Evolutionary conservation across 495 filamentous ascomycete species (phyloP).

Genomic region (Margaritispora aquatica): DNA sequence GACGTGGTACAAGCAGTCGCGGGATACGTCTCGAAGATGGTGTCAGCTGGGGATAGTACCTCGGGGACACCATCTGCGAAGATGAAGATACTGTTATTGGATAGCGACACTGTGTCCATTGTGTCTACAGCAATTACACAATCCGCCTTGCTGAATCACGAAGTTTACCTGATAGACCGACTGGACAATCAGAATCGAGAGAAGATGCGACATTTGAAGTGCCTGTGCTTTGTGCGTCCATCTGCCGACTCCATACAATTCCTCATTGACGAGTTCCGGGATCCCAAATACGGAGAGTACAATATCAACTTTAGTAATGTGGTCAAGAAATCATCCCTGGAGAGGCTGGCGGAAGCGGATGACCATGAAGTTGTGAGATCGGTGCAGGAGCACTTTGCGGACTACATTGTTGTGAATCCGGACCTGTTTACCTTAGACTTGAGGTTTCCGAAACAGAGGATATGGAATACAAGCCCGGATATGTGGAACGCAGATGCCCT

Average conservation of each 20-base stretch:
- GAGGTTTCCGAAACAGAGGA: slow-evolving; percentile 62
- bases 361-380: slow-evolving; percentile 91
- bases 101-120: slow-evolving; percentile 90
- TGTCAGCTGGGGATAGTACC: slow-evolving; percentile 74
- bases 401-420: slow-evolving; percentile 91
- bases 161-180: slow-evolving; percentile 96
- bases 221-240: slow-evolving; percentile 87
- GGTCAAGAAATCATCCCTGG: slow-evolving; percentile 91
- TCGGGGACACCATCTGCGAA: slow-evolving; percentile 71
- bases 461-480: slow-evolving; percentile 78
- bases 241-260: slow-evolving; percentile 86
- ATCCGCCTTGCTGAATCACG: slow-evolving; percentile 90
- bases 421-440: slow-evolving; percentile 84
- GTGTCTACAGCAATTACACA: slow-evolving; percentile 94
- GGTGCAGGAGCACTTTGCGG: slow-evolving; percentile 92
- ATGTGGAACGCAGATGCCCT: slow-evolving; percentile 85
- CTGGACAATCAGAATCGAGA: slow-evolving; percentile 86
- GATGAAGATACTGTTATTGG: slow-evolving; percentile 97
- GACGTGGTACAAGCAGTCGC: slow-evolving; percentile 88
- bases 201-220: slow-evolving; percentile 96
- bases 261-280: slow-evolving; percentile 90
- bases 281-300: slow-evolving; percentile 98
- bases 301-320: slow-evolving; percentile 96
- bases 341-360: slow-evolving; percentile 94
- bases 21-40: slow-evolving; percentile 96